phyloP scores from a whole-genome alignment of 306 rosid genomes.

The Corylus avellana region DNA sequence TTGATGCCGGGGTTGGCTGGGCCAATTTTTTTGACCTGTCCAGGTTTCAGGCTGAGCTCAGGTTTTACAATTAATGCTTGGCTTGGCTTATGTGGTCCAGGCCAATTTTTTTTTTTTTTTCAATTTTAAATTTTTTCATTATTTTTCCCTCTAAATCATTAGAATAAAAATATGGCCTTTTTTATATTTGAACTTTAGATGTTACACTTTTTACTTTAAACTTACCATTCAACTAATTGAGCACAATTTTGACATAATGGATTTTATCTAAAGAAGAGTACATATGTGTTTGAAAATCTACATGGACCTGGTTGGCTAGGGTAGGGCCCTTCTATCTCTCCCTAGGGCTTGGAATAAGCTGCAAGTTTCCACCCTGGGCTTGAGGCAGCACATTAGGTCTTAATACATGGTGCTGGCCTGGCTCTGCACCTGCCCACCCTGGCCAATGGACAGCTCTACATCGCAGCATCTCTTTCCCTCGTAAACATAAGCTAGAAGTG shows the following conservation, averaged over 20 bases:
- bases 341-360: conserved; percentile 1
- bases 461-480: neutral
- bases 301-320: neutral
- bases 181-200: neutral
- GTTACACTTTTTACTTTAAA: neutral
- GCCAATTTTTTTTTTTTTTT: neutral
- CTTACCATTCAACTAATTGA: neutral
- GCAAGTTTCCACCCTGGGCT: neutral
- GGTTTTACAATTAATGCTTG: neutral
- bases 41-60: neutral
- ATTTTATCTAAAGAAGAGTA: neutral
- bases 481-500: neutral
- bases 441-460: neutral
- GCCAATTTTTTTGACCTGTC: neutral
- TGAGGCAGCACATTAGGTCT: neutral
- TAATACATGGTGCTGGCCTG: neutral
- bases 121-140: too few species aligned
- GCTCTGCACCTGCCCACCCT: neutral
- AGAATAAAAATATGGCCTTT: neutral
- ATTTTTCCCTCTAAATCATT: neutral
- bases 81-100: neutral
- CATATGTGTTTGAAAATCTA: neutral
- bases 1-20: neutral
- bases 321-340: neutral
- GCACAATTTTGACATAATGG: neutral